These are phyloP conservation scores for Lipomyces yamadae DNA, from an alignment of 805 yeast species.

Conservation along the genomic window DNA sequence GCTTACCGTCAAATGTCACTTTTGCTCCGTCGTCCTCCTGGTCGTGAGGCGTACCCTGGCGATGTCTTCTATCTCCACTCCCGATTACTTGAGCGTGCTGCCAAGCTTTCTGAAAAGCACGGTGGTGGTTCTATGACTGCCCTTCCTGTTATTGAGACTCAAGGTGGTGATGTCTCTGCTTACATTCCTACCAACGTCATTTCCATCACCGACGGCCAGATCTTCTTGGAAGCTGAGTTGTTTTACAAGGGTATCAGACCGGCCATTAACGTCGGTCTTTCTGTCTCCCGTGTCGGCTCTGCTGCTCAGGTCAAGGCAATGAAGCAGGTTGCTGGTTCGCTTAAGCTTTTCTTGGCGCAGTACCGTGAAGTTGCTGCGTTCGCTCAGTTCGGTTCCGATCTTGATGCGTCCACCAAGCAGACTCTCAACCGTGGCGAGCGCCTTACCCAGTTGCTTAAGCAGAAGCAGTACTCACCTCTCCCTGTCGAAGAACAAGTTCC, in stretches of 20 bases:
- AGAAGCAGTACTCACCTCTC: constrained; percentile 94
- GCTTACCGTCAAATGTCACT: constrained; percentile 99
- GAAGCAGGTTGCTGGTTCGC: constrained; percentile 99
- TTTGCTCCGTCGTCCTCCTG: constrained; percentile 95
- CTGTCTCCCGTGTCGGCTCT: constrained; percentile 99
- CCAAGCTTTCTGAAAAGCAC: constrained; percentile 86
- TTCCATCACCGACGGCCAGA: constrained; percentile 97
- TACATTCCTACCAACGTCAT: constrained; percentile 97
- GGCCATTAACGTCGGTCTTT: constrained; percentile 99
- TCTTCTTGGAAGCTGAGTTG: constrained; percentile 98
- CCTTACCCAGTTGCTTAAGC: constrained; percentile 97
- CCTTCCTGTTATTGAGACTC: constrained; percentile 95
- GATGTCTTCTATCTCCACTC: constrained; percentile 96
- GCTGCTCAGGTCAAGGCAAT: constrained; percentile 99
- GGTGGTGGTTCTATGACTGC: constrained; percentile 97
- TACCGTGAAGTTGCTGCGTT: constrained; percentile 99
- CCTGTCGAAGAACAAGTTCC: constrained; percentile 99
- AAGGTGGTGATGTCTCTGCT: constrained; percentile 99
- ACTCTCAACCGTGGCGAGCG: constrained; percentile 99
- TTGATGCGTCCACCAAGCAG: constrained; percentile 99
- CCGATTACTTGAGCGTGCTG: constrained; percentile 95
- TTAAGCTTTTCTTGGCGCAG: constrained; percentile 99
- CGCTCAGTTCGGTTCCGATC: constrained; percentile 99
- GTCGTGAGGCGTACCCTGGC: constrained; percentile 97
- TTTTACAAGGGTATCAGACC: constrained; percentile 99